Evolutionary conservation across 192 early-diverging fungal genomes (phyloP), one percentile per base, ranked within the genome.

Genomic region (Phlyctochytrium arcticum): DNA sequence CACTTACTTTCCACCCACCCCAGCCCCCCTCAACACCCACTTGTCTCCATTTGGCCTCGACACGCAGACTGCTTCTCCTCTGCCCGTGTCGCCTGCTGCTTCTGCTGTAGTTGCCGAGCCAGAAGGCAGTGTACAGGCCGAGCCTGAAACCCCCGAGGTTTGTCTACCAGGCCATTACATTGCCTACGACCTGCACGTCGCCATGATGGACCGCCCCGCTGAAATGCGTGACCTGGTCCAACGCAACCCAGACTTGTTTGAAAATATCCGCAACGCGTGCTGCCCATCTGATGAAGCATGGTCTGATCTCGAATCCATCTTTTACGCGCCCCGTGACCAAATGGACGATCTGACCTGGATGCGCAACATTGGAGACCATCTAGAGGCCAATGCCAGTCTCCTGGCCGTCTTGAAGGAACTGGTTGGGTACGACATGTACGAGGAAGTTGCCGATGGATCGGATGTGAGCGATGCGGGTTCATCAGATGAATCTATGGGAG

Each of bases 311-410:
- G 54, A 66, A 57, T 51, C 37, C 15, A 12, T 66, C 0, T 48
- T 66, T 10, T 66, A 57, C 26, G 34, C 39, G 12, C 35, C 64
- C 27, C 64, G 64, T 6, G 64, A 66, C 6, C 48, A 66, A 33
- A 66, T 66, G 64, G 64, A 66, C 27, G 64, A 66, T 31, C 30
- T 66, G 30, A 66, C 64, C 27, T 66, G 64, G 64, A 66, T 66
- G 64, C 19, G 39, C 15, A 47, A 9, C 24, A 66, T 66, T 19
- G 54, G 54, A 23, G 54, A 12, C 31, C 36, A 23, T 21, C 37
- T 66, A 54, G 54, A 57, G 42, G 49, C 26, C 48, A 53, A 53
- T 3, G 53, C 64, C 17, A 66, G 54, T 26, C 37, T 66, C 24
- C 24, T 66, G n/a, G 64, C 64, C 5, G 47, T 57, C 35, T 24